A percentile compares a stretch with the other conserved stretches of the same genome.
Evolutionary conservation across 2,329 filamentous ascomycete genomes (phyloP).

Genomic region (Colletotrichum sp.): DNA sequence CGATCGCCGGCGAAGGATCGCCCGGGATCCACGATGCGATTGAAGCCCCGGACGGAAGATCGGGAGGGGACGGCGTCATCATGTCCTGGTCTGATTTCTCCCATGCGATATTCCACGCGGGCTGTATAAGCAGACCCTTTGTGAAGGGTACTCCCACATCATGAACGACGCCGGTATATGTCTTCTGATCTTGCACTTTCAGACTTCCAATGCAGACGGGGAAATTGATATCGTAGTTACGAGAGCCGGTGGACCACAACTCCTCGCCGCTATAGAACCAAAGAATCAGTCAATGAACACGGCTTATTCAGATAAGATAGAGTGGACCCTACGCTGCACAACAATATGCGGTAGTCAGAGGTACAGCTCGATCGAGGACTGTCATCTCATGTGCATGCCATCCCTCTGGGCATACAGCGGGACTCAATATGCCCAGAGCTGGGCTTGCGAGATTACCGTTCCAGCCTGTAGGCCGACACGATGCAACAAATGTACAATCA

Average conservation of each 20-base stretch:
- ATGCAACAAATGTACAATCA: fast-evolving
- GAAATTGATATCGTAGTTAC: background rate
- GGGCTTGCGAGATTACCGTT: too few relatives aligned
- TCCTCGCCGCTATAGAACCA: too few relatives aligned
- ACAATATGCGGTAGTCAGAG: too few relatives aligned
- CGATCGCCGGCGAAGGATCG: background rate
- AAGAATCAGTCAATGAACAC: too few relatives aligned
- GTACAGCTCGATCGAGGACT: too few relatives aligned
- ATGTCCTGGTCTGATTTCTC: background rate
- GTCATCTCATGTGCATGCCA: too few relatives aligned
- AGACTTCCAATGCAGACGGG: fast-evolving
- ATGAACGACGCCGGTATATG: background rate
- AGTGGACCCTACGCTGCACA: too few relatives aligned
- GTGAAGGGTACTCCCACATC: background rate
- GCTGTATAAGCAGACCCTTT: background rate
- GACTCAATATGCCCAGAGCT: too few relatives aligned
- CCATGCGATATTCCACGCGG: background rate
- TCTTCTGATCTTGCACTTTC: background rate
- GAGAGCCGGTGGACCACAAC: too few relatives aligned
- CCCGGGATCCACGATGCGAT: background rate
- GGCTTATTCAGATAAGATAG: too few relatives aligned
- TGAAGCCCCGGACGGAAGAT: background rate
- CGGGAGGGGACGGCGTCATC: background rate
- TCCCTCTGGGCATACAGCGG: too few relatives aligned
- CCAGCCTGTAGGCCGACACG: too few relatives aligned